These are phyloP conservation scores for Trypanosoma cruzi DNA, from an alignment of 208 protist genomes.

Conservation along the genomic window DNA sequence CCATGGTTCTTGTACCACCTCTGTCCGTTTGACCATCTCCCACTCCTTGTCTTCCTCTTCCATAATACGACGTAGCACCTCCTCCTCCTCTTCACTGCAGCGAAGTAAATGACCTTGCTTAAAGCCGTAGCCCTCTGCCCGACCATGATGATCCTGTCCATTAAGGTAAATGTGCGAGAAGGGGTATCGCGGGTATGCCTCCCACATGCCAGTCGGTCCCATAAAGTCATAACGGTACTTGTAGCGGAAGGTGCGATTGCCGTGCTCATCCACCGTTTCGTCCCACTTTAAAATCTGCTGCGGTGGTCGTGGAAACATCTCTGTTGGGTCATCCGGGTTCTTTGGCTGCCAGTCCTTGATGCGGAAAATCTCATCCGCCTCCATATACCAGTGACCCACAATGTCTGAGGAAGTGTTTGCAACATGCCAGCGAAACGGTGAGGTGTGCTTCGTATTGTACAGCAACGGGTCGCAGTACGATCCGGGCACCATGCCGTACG, in stretches of 20 bases:
- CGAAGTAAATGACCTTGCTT: slow-evolving; percentile 90
- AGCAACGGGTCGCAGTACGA: slow-evolving; percentile 90
- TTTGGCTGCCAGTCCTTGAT: slow-evolving; percentile 92
- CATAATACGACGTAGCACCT: no score
- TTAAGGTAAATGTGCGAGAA: slow-evolving; percentile 85
- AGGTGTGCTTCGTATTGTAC: slow-evolving; percentile 93
- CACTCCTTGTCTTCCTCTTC: slow-evolving; percentile 93
- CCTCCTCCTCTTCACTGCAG: slow-evolving; percentile 86
- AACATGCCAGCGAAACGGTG: slow-evolving; percentile 90
- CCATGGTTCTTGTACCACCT: slow-evolving; percentile 92
- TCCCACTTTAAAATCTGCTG: slow-evolving; percentile 88
- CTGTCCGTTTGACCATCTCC: slow-evolving; percentile 92
- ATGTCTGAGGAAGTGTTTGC: slow-evolving; percentile 82
- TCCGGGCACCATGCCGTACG: slow-evolving; percentile 90
- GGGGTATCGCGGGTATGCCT: slow-evolving; percentile 89
- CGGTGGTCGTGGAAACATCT: slow-evolving; percentile 90
- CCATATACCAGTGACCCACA: slow-evolving; percentile 92
- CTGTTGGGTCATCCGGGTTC: slow-evolving; percentile 85
- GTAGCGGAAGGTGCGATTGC: slow-evolving; percentile 91
- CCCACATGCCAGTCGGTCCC: slow-evolving; percentile 87
- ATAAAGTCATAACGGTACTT: slow-evolving; percentile 91
- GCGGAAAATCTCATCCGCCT: slow-evolving; percentile 86
- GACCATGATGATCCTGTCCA: slow-evolving; percentile 74
- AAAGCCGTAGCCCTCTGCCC: slow-evolving; percentile 88
- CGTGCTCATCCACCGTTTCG: slow-evolving; percentile 89